These are phyloP conservation scores for Pythium monospermum DNA, from an alignment of 352 stramenopile species.

Conservation along the genomic window DNA sequence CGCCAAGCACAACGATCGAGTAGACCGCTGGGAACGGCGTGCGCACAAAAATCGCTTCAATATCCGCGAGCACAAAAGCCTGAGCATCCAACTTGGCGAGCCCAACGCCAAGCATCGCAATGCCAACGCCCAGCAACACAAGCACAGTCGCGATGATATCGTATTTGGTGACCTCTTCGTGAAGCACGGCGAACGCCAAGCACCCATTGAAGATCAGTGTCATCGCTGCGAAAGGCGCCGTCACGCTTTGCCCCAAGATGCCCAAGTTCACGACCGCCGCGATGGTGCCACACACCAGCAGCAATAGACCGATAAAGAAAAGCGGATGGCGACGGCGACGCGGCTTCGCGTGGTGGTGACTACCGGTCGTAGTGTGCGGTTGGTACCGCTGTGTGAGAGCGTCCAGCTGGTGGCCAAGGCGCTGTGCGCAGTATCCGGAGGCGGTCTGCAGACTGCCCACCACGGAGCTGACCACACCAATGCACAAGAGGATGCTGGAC, in stretches of 20 bases:
- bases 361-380: slow-evolving; percentile 1
- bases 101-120: slow-evolving; percentile 28
- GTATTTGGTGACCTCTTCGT: slow-evolving; percentile 25
- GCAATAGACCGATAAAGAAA: slow-evolving; percentile 25
- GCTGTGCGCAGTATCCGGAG: slow-evolving; percentile 31
- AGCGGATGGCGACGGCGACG: slow-evolving; percentile 14
- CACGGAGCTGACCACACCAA: slow-evolving; percentile 31
- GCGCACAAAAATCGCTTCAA: slow-evolving; percentile 22
- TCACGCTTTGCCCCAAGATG: slow-evolving; percentile 31
- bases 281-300: slow-evolving; percentile 31
- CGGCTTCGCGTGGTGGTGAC: background rate
- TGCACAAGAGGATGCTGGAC: slow-evolving; percentile 18
- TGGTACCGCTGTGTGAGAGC: slow-evolving; percentile 2
- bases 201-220: slow-evolving; percentile 36
- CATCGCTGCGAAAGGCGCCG: slow-evolving; percentile 33
- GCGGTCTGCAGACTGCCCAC: slow-evolving; percentile 34
- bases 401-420: slow-evolving; percentile 27
- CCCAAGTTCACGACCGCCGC: slow-evolving; percentile 33
- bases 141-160: slow-evolving; percentile 29
- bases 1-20: slow-evolving; percentile 17
- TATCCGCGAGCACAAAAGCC: slow-evolving; percentile 19
- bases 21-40: slow-evolving; percentile 25
- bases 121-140: slow-evolving; percentile 25
- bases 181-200: slow-evolving; percentile 27
- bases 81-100: slow-evolving; percentile 18